These are phyloP conservation scores for Aspergillus sp. DNA, from an alignment of 2,329 filamentous ascomycete species.

Conservation along the genomic window DNA sequence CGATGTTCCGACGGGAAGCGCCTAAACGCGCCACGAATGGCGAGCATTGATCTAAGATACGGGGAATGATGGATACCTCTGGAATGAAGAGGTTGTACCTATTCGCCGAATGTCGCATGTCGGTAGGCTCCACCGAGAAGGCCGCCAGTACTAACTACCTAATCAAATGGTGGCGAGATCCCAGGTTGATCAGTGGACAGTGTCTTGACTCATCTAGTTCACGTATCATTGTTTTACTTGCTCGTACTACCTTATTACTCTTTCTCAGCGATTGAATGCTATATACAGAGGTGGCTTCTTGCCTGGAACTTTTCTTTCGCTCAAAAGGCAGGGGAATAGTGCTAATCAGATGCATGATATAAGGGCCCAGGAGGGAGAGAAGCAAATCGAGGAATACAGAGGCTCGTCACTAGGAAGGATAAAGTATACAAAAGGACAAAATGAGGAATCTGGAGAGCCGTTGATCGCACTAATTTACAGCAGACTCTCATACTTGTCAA, in stretches of 20 bases:
- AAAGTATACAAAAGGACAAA: constrained; percentile 5
- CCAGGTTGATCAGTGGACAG: not conserved
- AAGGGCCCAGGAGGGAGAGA: not conserved
- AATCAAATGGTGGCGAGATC: not conserved
- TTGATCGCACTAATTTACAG: constrained; percentile 35
- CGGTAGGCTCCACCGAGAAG: not conserved
- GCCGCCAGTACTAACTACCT: not conserved
- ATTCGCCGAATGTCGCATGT: not conserved
- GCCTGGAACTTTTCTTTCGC: not conserved
- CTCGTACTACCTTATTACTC: no score
- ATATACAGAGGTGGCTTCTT: not conserved
- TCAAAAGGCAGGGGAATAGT: not conserved
- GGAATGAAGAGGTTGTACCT: not conserved
- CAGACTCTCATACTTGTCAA: constrained; percentile 58
- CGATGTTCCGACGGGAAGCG: constrained; percentile 18
- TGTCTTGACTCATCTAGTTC: no score
- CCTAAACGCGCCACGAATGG: constrained; percentile 19
- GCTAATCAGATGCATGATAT: not conserved
- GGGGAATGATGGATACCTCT: not conserved
- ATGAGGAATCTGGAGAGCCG: constrained; percentile 1
- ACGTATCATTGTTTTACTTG: no score
- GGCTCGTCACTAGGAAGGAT: constrained; percentile 5
- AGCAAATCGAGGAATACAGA: not conserved
- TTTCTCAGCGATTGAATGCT: no score
- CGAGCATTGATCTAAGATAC: constrained; percentile 15